Base-by-base conservation (phyloP, 257 asterid genomes). In the Anisodus tanguticus region DNA sequence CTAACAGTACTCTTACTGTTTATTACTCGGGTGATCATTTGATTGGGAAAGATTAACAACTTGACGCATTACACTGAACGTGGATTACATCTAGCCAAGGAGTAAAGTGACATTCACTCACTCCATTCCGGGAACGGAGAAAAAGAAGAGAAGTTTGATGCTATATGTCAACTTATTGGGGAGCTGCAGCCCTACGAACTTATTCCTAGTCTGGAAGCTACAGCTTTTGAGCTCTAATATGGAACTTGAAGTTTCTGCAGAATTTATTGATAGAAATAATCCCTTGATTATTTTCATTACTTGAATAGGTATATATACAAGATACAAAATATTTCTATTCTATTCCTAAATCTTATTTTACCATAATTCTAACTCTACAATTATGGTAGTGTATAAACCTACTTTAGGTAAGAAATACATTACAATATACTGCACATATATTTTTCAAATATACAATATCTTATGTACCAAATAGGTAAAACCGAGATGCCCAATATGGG, bases 181-280 rank as follows among this genome's bases (percentile, higher is more conserved):
- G 41, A 22, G 45, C 11, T 51, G 62, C 47, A 11, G 45, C 11
- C 43, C 7, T 74, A 74, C 7, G 2, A 12, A 76, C 39, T 12
- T 51, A 74, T 74, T 74, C 6, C 80, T 74, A 71, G 80, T 49
- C 19, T 11, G 45, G 41, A 49, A 74, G 16, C 80, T 74, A 74
- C 62, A 74, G 59, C 3, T 22, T 76, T 76, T 76, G 63, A 76
- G 22, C 4, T 51, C 45, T 22, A 53, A 22, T 76, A 53, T 76
- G 8, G 22, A 76, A 76, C 47, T 3, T 49, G 80, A 49, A 49
- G 62, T 49, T 74, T 74, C 80, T 51, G 64, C 31, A 51, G 47
- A 51, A 76, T 76, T 2, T 22, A 22, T 22, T 22, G 26, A 22
- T 0, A 22, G 26, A 22, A 22, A 22, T 22, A 22, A 22, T 22